Conservation (phyloP, 345 rosid species). For the Hypericum perforatum region DNA sequence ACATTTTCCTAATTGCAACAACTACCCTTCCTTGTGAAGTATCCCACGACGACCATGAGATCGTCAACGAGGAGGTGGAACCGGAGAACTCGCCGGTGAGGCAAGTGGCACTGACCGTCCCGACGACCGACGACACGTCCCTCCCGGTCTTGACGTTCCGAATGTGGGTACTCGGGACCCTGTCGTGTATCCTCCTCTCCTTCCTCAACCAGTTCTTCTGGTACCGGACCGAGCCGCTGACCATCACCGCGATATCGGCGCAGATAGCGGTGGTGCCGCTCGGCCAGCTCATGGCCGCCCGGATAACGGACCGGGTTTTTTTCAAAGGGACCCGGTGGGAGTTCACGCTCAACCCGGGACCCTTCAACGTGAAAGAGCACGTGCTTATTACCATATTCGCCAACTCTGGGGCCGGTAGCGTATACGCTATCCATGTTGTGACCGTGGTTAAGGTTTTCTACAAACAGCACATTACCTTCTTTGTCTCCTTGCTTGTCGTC, state of each 20-base stretch:
- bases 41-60: conserved; percentile 7
- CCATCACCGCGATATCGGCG: conserved; percentile 93
- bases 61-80: conserved; percentile 10
- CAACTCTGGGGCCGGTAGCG: conserved; percentile 91
- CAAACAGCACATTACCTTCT: conserved; percentile 65
- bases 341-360: conserved; percentile 85
- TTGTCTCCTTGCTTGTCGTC: conserved; percentile 71
- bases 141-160: conserved; percentile 85
- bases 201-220: conserved; percentile 94
- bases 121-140: conserved; percentile 71
- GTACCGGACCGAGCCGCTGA: conserved; percentile 85
- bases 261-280: conserved; percentile 93
- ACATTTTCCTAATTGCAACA: not conserved
- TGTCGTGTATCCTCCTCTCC: conserved; percentile 64
- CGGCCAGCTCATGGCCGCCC: conserved; percentile 83
- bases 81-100: conserved; percentile 71
- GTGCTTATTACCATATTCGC: conserved; percentile 90
- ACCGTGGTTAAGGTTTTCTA: conserved; percentile 88
- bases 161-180: conserved; percentile 83
- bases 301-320: conserved; percentile 56
- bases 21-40: conserved; percentile 15
- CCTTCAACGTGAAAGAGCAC: conserved; percentile 94
- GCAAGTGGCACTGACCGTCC: conserved; percentile 90
- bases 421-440: conserved; percentile 75
- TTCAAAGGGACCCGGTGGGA: conserved; percentile 59